A percentile compares a stretch with the other conserved stretches of the same genome.
phyloP scores from a whole-genome alignment of 2,329 filamentous ascomycete genomes.

The Hypoxylon sp. region DNA sequence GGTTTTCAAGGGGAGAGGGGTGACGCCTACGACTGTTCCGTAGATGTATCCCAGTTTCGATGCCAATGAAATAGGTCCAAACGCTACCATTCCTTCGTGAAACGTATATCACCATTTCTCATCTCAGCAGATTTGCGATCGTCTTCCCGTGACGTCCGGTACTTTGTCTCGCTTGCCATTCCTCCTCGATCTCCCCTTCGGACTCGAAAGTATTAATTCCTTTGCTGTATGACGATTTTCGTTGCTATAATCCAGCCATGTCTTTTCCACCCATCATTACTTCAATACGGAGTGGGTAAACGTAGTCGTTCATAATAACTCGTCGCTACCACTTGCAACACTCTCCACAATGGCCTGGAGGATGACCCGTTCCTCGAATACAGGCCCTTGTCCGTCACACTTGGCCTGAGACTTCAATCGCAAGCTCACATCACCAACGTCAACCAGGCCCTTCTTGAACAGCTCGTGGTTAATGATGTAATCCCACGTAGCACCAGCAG shows the following conservation, averaged over 20 bases:
- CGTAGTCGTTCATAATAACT: conserved; percentile 69
- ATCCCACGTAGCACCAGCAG: conserved; percentile 88
- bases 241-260: neutral
- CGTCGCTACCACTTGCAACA: conserved; percentile 81
- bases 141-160: conserved; percentile 1
- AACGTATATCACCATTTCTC: conserved; percentile 23
- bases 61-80: conserved; percentile 9
- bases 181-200: neutral
- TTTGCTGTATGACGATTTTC: conserved; percentile 1
- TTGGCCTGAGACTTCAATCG: conserved; percentile 79
- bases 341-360: conserved; percentile 82
- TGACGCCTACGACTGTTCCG: neutral
- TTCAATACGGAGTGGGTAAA: neutral
- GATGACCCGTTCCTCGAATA: conserved; percentile 84
- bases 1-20: neutral
- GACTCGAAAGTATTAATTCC: neutral
- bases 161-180: neutral
- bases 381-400: conserved; percentile 89
- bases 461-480: conserved; percentile 84
- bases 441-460: conserved; percentile 81
- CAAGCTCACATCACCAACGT: conserved; percentile 85
- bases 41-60: neutral
- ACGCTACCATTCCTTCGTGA: conserved; percentile 31
- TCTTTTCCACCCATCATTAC: neutral
- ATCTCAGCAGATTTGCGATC: conserved; percentile 14